phyloP scores from a whole-genome alignment of 768 basidiomycete genomes.

The Hypholoma sublateritium region DNA sequence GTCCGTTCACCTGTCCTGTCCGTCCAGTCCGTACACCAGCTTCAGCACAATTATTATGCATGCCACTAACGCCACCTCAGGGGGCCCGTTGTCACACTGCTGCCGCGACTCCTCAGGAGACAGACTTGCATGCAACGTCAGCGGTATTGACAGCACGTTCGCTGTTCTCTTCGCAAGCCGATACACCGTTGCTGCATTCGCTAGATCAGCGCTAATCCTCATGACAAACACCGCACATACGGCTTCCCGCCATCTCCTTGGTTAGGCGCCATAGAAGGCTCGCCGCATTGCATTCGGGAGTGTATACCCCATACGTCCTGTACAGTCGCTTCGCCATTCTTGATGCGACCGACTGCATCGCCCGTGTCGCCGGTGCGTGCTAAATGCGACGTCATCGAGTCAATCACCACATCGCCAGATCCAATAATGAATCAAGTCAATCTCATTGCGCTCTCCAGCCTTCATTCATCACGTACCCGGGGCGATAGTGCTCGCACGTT shows the following conservation, averaged over 20 bases:
- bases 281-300: slow-evolving; percentile 75
- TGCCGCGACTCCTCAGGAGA: slow-evolving; percentile 49
- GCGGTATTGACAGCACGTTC: slow-evolving; percentile 52
- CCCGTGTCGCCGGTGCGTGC: slow-evolving; percentile 61
- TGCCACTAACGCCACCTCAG: slow-evolving; percentile 64
- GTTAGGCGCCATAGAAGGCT: slow-evolving; percentile 79
- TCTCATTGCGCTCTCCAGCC: background rate
- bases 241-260: slow-evolving; percentile 66
- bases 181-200: slow-evolving; percentile 60
- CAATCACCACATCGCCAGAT: slow-evolving; percentile 4
- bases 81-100: slow-evolving; percentile 62
- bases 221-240: slow-evolving; percentile 46
- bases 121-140: slow-evolving; percentile 58
- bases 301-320: slow-evolving; percentile 52
- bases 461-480: slow-evolving; percentile 44
- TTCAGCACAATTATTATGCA: slow-evolving; percentile 72
- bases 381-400: slow-evolving; percentile 27
- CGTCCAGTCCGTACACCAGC: slow-evolving; percentile 85
- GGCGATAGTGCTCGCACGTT: slow-evolving; percentile 68
- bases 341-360: slow-evolving; percentile 60
- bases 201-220: slow-evolving; percentile 1
- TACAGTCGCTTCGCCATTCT: slow-evolving; percentile 61
- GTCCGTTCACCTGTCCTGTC: slow-evolving; percentile 46
- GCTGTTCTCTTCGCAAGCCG: slow-evolving; percentile 59
- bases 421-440: slow-evolving; percentile 4